Evolutionary conservation across 768 basidiomycete species (phyloP), one percentile per base, ranked within the genome.

Genomic region (Lyophyllum shimeji): DNA sequence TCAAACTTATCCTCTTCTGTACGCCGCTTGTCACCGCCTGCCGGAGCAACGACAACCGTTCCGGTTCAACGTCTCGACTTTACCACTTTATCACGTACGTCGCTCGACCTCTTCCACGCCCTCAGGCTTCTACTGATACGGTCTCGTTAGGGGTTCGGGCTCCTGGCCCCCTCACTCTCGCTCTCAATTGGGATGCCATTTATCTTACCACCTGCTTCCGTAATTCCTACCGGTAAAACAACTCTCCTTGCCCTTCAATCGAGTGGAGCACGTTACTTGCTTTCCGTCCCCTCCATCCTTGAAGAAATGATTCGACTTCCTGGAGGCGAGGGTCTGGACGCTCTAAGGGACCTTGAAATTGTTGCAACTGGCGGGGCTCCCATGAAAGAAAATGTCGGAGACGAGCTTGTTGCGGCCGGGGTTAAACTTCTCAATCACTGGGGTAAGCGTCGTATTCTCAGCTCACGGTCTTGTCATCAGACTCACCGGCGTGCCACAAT

Each of bases 381-480:
- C 1, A 71, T 77, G 68, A 76, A 75, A 39, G 72, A 74, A 47
- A 61, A 48, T 42, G 64, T 75, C 42, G 70, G 67, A 1, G 25
- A 56, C 17, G 66, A 68, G 24, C 64, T 76, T 7, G 65, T 61
- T 12, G 61, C 54, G 9, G 64, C 68, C 4, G 71, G 70, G 8
- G 71, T 76, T 34, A 71, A 70, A 9, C 55, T 76, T 12, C 56
- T 77, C 9, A 77, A 76, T 46, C 74, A 76, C 53, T 76, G 74
- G 74, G 74, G 74, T 74, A 52, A 45, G 66, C 55, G 29, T 4
- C 29, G 11, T 31, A 18, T n/a, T 31, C n/a, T 12, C n/a, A 46
- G 1, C 13, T 46, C 6, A 27, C n/a, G 7, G 11, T 27, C 5
- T 13, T 20, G 17, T 56, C 46, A 2, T 18, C 9, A 24, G 12